Base-by-base conservation (phyloP, 1,139 yeast species). In the Saccharomycopsis hybrid region DNA sequence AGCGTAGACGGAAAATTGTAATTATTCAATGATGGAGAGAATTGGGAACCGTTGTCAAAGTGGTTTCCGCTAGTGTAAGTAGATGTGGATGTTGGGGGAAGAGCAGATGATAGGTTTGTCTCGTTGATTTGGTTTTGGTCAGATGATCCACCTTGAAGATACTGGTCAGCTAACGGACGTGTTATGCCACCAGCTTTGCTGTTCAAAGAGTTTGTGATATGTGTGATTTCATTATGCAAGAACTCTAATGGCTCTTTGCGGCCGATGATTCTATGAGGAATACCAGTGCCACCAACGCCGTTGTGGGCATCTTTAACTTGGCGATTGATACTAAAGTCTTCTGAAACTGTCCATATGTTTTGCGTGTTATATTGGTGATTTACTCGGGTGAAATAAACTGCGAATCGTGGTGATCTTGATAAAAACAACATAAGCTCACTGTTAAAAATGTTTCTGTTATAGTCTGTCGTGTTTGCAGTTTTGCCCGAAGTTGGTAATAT, bases 281-380 rank as follows among this genome's bases (percentile, higher is more conserved):
- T 69, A 25, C 70, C 64, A 8, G 69, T 63, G 2, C 78, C 79
- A n/a, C 50, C 52, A 11, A 31, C 85, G 13, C 80, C 80, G 43
- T 71, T 66, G 60, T 70, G 78, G 0, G 92, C 90, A 55, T 72
- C 75, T 53, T 79, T 78, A 9, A 85, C 92, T 62, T 85, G 90
- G 59, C 82, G 88, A 28, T 86, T 89, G 59, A 84, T 92, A 53
- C 87, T 80, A 58, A 85, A 85, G 65, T 85, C 94, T 54, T 84
- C 92, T 64, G 92, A 84, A 30, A 83, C 80, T 2, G 85, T 80
- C 94, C 94, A 85, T 60, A 82, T 88, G 62, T 84, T 83, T 32
- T 41, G 36, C 2, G 41, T 35, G 11, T 35, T 28, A n/a, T n/a
- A n/a, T n/a, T n/a, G n/a, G n/a, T n/a, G n/a, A n/a, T 46, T 39